These are phyloP conservation scores for Cercospora beticola DNA, from an alignment of 2,329 filamentous ascomycete genomes.

Conservation along the genomic window DNA sequence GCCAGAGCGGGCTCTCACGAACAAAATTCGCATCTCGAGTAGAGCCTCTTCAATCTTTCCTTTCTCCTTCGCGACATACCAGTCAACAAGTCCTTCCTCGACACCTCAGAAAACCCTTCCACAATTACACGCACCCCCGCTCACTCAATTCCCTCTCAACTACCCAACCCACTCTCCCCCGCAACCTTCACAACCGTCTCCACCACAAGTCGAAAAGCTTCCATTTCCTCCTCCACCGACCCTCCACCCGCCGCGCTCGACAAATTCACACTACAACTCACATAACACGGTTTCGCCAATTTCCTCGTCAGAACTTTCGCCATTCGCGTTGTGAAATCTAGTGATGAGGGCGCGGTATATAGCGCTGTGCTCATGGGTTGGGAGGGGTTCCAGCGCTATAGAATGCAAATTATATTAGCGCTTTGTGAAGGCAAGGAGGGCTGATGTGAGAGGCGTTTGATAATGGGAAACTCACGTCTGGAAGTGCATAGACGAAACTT, in stretches of 20 bases:
- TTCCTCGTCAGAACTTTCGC: conserved; percentile 79
- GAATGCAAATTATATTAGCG: background rate
- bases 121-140: too few relatives aligned
- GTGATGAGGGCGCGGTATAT: conserved; percentile 69
- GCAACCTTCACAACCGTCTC: conserved; percentile 59
- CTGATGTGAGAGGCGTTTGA: background rate
- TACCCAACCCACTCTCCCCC: background rate
- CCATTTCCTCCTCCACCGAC: conserved; percentile 90
- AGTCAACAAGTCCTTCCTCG: too few relatives aligned
- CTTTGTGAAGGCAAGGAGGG: background rate
- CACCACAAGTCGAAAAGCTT: conserved; percentile 74
- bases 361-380: conserved; percentile 76
- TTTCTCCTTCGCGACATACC: background rate
- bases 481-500: conserved; percentile 90
- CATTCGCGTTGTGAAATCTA: conserved; percentile 84
- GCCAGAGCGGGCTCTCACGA: background rate
- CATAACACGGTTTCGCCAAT: conserved; percentile 75
- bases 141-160: too few relatives aligned
- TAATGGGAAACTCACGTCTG: conserved; percentile 62
- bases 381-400: conserved; percentile 45
- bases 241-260: conserved; percentile 71
- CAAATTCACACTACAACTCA: conserved; percentile 83
- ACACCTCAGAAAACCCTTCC: too few relatives aligned
- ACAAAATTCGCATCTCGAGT: background rate
- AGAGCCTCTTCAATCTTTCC: background rate